A percentile compares a stretch with the other conserved stretches of the same genome.
Evolutionary conservation across 495 filamentous ascomycete species (phyloP).

Genomic region (Hypoxylon fragiforme): DNA sequence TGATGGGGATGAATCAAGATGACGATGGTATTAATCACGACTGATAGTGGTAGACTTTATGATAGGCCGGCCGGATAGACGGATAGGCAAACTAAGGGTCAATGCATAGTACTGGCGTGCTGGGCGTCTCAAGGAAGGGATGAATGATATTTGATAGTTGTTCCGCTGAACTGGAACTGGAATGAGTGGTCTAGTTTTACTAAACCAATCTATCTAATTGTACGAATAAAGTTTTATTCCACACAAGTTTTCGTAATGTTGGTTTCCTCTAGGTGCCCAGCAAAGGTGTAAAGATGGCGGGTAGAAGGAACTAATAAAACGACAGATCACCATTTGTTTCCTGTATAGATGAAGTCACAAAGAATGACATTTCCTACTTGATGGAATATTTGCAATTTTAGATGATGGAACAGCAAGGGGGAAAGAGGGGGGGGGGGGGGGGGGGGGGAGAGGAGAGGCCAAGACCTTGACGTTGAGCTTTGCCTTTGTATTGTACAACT

Average conservation of each 20-base stretch:
- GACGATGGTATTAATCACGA: conserved; percentile 5
- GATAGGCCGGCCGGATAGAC: conserved; percentile 24
- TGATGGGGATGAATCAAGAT: neutral
- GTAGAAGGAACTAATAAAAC: no score
- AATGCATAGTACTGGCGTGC: conserved; percentile 31
- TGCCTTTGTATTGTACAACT: no score
- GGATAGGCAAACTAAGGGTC: conserved; percentile 17
- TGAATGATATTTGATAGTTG: conserved; percentile 14
- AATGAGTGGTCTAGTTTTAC: neutral
- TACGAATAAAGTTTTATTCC: conserved; percentile 23
- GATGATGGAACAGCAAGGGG: no score
- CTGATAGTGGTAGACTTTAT: conserved; percentile 5
- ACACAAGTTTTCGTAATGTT: no score
- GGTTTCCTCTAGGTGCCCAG: no score
- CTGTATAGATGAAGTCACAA: no score
- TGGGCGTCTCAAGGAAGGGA: conserved; percentile 30
- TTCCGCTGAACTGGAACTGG: neutral
- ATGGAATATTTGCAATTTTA: no score
- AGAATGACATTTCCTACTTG: no score
- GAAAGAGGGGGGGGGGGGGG: no score
- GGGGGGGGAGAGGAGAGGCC: no score
- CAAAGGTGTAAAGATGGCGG: neutral
- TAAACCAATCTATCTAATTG: neutral
- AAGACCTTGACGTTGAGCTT: no score
- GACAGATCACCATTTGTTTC: no score